phyloP scores from a whole-genome alignment of 2,329 filamentous ascomycete species.

The Xylariales sp. region DNA sequence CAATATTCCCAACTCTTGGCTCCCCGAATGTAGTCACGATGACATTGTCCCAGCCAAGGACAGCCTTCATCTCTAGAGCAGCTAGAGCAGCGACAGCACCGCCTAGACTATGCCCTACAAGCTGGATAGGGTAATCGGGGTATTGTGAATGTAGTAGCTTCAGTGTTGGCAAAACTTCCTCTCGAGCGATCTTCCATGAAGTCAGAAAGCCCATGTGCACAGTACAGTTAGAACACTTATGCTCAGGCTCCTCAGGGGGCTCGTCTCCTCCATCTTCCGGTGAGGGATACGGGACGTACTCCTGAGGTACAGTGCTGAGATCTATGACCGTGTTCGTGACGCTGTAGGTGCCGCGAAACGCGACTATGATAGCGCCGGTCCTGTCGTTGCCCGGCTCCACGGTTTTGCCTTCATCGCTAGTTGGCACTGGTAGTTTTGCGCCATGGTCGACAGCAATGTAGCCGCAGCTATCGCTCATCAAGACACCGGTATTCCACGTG shows the following conservation, averaged over 20 bases:
- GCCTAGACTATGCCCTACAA: slow-evolving; percentile 89
- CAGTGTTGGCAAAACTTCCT: slow-evolving; percentile 64
- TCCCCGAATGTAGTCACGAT: slow-evolving; percentile 89
- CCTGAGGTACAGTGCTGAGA: slow-evolving; percentile 81
- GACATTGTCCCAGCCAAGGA: slow-evolving; percentile 69
- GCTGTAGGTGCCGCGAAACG: slow-evolving; percentile 92
- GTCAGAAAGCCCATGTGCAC: slow-evolving; percentile 87
- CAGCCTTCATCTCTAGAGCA: slow-evolving; percentile 68
- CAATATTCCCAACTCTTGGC: slow-evolving; percentile 61
- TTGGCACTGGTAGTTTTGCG: slow-evolving; percentile 14
- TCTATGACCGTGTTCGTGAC: slow-evolving; percentile 88
- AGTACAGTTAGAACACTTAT: slow-evolving; percentile 77
- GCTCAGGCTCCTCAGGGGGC: slow-evolving; percentile 32
- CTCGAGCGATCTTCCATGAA: slow-evolving; percentile 75
- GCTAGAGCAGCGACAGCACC: slow-evolving; percentile 88
- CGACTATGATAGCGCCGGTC: slow-evolving; percentile 62
- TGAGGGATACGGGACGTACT: slow-evolving; percentile 81
- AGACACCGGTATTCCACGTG: slow-evolving; percentile 85
- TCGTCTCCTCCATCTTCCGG: slow-evolving; percentile 37
- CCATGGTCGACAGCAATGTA: slow-evolving; percentile 85
- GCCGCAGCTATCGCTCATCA: slow-evolving; percentile 87
- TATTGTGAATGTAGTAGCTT: slow-evolving; percentile 53
- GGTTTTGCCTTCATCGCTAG: slow-evolving; percentile 9
- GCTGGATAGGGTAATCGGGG: slow-evolving; percentile 66
- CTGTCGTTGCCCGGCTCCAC: slow-evolving; percentile 12